Evolutionary conservation across 805 yeast species (phyloP).

Genomic region (Diddensiella caesifluorescens): DNA sequence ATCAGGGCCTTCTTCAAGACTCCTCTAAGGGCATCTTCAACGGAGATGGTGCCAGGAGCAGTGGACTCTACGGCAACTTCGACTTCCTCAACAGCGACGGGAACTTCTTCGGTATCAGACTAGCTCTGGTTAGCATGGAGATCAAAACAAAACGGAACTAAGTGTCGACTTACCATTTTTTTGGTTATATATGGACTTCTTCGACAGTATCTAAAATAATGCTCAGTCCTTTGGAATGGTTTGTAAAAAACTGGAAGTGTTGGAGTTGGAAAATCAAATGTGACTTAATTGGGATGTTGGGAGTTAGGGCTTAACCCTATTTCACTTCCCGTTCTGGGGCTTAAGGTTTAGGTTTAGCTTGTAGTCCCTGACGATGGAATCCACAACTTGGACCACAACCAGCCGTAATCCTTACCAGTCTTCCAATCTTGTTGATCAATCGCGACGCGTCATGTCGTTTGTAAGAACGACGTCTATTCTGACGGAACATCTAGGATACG

Average conservation of each 20-base stretch:
- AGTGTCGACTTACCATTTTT: conserved; percentile 26
- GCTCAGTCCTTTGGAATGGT: conserved; percentile 29
- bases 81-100: conserved; percentile 72
- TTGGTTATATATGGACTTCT: conserved; percentile 27
- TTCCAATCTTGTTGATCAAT: too few species aligned
- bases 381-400: too few species aligned
- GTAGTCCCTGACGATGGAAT: too few species aligned
- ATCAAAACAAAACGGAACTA: too few species aligned
- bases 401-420: too few species aligned
- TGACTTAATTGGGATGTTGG: neutral
- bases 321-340: neutral
- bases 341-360: neutral
- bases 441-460: too few species aligned
- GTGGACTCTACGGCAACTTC: conserved; percentile 77
- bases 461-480: conserved; percentile 36
- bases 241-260: too few species aligned
- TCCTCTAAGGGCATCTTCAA: conserved; percentile 97
- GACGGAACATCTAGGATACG: conserved; percentile 81
- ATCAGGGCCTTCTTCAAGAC: conserved; percentile 97
- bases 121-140: conserved; percentile 2
- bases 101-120: conserved; percentile 95
- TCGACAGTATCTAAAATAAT: conserved; percentile 29
- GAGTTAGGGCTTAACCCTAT: conserved; percentile 3
- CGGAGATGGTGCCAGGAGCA: conserved; percentile 82
- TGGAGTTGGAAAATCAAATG: too few species aligned